These are phyloP conservation scores for Toxicodendron radicans DNA, from an alignment of 345 rosid species.

Conservation along the genomic window DNA sequence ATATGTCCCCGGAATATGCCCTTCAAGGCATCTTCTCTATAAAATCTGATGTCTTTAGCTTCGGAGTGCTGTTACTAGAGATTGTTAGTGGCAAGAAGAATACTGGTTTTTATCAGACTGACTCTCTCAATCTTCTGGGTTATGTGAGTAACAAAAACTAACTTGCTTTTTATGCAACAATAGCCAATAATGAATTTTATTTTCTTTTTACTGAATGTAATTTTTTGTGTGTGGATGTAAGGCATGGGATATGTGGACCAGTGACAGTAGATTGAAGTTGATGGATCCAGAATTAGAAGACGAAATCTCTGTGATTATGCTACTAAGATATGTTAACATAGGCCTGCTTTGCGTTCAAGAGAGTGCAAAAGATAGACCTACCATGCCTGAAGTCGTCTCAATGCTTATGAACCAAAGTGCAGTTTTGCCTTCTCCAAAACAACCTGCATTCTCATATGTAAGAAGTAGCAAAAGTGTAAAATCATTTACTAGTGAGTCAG, in stretches of 20 bases:
- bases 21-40: not conserved
- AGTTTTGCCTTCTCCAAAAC: slow-evolving; percentile 25
- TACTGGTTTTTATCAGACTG: slow-evolving; percentile 38
- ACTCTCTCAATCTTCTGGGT: slow-evolving; percentile 28
- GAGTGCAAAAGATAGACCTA: slow-evolving; percentile 27
- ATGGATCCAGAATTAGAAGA: slow-evolving; percentile 14
- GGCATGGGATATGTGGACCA: slow-evolving; percentile 39
- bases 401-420: slow-evolving; percentile 30
- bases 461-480: not conserved
- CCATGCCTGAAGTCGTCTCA: slow-evolving; percentile 25
- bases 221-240: not conserved
- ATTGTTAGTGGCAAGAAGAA: slow-evolving; percentile 49
- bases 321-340: slow-evolving; percentile 27
- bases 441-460: slow-evolving; percentile 29
- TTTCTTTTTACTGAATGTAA: too few species aligned
- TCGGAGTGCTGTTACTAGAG: slow-evolving; percentile 4
- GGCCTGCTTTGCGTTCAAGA: slow-evolving; percentile 36
- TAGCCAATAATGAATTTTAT: not conserved
- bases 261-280: slow-evolving; percentile 16
- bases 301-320: not conserved
- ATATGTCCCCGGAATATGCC: slow-evolving; percentile 42
- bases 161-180: not conserved
- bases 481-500: not conserved
- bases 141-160: slow-evolving; percentile 16
- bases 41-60: slow-evolving; percentile 16